These are phyloP conservation scores for Cenchrus fungigraminus DNA, from an alignment of 176 grass and related monocot genomes.

Conservation along the genomic window DNA sequence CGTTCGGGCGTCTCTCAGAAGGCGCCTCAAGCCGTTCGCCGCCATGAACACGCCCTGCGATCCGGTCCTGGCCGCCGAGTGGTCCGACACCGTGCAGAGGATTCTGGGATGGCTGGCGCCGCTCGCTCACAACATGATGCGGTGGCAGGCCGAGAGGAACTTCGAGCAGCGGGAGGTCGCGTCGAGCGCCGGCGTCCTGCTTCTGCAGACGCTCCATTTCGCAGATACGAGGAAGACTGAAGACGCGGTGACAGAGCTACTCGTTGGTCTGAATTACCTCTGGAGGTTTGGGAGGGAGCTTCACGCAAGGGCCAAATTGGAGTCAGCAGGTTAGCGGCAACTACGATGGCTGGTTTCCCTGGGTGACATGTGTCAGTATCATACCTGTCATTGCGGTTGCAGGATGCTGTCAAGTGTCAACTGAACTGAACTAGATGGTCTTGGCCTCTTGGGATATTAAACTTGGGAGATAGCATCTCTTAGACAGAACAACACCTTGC, in stretches of 20 bases:
- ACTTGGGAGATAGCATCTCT: constrained; percentile 3
- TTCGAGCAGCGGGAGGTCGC: constrained; percentile 62
- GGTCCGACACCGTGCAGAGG: constrained; percentile 56
- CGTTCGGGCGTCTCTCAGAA: constrained; percentile 53
- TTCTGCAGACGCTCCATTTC: constrained; percentile 86
- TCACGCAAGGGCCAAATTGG: constrained; percentile 33
- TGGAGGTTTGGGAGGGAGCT: constrained; percentile 64
- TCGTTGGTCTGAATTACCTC: constrained; percentile 68
- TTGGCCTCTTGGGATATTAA: not conserved
- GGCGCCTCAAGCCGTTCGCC: constrained; percentile 36
- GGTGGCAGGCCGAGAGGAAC: constrained; percentile 74
- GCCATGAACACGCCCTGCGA: constrained; percentile 38
- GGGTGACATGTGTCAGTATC: constrained; percentile 14
- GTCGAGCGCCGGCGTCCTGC: constrained; percentile 46
- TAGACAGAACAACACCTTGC: constrained; percentile 2
- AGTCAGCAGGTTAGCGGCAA: constrained; percentile 33
- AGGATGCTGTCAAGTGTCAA: not conserved
- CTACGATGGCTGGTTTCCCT: constrained; percentile 11
- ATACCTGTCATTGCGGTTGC: not conserved
- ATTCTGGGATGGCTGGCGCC: constrained; percentile 78
- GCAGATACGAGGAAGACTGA: constrained; percentile 70
- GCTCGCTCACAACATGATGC: constrained; percentile 75
- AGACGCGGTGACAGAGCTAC: constrained; percentile 65
- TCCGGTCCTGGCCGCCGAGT: constrained; percentile 56
- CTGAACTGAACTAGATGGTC: not conserved